Percentiles rank a stretch among this genome's conserved stretches.
Evolutionary conservation across 257 asterid genomes (phyloP).

Genomic region (Capsicum rhomboideum): DNA sequence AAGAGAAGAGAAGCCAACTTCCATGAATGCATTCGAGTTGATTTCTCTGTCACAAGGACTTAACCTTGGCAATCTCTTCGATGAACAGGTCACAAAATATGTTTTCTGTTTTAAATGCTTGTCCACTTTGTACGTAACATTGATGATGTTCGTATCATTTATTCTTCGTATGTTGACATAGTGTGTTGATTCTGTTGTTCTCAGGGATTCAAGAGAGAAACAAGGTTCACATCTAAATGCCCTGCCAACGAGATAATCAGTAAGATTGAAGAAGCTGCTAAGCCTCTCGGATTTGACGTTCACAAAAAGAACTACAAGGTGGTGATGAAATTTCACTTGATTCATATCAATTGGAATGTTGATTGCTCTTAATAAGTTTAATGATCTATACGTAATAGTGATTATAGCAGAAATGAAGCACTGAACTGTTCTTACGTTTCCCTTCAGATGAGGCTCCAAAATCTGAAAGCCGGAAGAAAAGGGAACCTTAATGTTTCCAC

Average conservation of each 20-base stretch:
- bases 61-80: slow-evolving; percentile 81
- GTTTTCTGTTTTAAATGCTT: background rate
- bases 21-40: slow-evolving; percentile 95
- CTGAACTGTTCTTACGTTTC: background rate
- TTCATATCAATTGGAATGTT: background rate
- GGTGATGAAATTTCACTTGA: background rate
- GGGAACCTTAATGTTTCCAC: slow-evolving; percentile 87
- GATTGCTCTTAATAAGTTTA: background rate
- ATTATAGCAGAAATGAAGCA: background rate
- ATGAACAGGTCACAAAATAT: slow-evolving; percentile 45
- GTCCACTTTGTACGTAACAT: background rate
- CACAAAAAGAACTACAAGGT: slow-evolving; percentile 91
- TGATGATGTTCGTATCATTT: background rate
- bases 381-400: background rate
- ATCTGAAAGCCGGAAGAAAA: slow-evolving; percentile 79
- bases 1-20: slow-evolving; percentile 61
- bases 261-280: slow-evolving; percentile 80
- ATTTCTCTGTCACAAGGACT: slow-evolving; percentile 93
- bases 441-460: slow-evolving; percentile 83
- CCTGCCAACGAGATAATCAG: slow-evolving; percentile 73
- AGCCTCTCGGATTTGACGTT: slow-evolving; percentile 89
- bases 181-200: slow-evolving; percentile 31
- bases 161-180: slow-evolving; percentile 3
- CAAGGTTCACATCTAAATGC: slow-evolving; percentile 72
- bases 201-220: slow-evolving; percentile 84